These are phyloP conservation scores for Ilyonectria robusta DNA, from an alignment of 2,329 filamentous ascomycete species.

Conservation along the genomic window DNA sequence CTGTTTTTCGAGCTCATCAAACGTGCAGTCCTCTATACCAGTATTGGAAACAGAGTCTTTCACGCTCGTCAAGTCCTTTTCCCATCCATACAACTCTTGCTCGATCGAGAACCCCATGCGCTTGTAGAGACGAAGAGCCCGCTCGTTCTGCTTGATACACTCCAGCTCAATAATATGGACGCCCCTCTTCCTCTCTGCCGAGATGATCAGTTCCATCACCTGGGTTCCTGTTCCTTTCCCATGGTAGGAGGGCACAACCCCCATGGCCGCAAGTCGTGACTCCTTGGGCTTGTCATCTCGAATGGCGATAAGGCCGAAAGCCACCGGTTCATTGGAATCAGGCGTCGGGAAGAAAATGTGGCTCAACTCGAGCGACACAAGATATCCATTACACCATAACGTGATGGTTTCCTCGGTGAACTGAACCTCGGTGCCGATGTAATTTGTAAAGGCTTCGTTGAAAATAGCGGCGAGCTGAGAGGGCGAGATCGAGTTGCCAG, in stretches of 20 bases:
- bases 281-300: constrained; percentile 36
- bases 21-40: neutral
- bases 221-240: constrained; percentile 33
- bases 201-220: neutral
- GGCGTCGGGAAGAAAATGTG: neutral
- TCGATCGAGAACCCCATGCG: constrained; percentile 33
- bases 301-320: constrained; percentile 38
- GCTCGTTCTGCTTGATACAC: constrained; percentile 37
- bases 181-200: constrained; percentile 1
- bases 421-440: constrained; percentile 28
- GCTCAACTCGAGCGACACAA: constrained; percentile 6
- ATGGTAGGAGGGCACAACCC: constrained; percentile 33
- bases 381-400: neutral
- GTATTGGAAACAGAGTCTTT: neutral
- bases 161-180: constrained; percentile 38
- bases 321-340: neutral
- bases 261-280: constrained; percentile 38
- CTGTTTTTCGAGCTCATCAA: neutral
- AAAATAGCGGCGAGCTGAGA: constrained; percentile 28
- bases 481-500: constrained; percentile 12
- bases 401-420: constrained; percentile 14
- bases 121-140: constrained; percentile 36
- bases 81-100: constrained; percentile 7
- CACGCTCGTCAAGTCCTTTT: neutral
- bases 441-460: constrained; percentile 35